phyloP scores from a whole-genome alignment of 257 asterid species.

The Gentiana dahurica region DNA sequence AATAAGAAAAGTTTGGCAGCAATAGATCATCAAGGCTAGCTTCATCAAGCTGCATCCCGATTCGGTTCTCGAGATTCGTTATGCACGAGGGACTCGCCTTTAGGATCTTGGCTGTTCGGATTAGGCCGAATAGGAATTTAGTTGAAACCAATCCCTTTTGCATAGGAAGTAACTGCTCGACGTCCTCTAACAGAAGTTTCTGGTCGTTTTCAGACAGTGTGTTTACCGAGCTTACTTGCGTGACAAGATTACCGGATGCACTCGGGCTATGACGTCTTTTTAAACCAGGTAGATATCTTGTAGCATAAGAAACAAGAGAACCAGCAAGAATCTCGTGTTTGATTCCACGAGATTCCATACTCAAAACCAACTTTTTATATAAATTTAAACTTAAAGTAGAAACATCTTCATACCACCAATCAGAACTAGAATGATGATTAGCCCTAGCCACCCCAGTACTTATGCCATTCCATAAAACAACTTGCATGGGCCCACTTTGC shows the following conservation, averaged over 20 bases:
- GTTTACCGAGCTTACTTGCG: constrained; percentile 24
- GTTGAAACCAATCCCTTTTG: constrained; percentile 40
- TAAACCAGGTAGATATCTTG: constrained; percentile 36
- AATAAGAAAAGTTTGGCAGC: constrained; percentile 33
- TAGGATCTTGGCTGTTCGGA: constrained; percentile 46
- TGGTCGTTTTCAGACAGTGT: constrained; percentile 24
- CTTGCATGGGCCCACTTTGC: constrained; percentile 9
- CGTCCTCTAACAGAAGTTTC: constrained; percentile 31
- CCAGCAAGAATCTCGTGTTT: constrained; percentile 37
- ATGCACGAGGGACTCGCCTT: constrained; percentile 37
- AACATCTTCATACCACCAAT: constrained; percentile 69
- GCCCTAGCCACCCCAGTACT: constrained; percentile 16
- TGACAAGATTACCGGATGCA: background rate
- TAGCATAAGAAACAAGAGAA: constrained; percentile 53
- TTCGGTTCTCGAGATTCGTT: constrained; percentile 48
- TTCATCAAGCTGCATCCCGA: constrained; percentile 40
- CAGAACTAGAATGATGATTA: constrained; percentile 28
- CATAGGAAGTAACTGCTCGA: constrained; percentile 36
- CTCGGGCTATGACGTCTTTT: constrained; percentile 56
- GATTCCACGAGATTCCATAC: constrained; percentile 42
- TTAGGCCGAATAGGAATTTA: constrained; percentile 48
- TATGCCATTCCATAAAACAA: no score
- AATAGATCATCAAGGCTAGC: constrained; percentile 52
- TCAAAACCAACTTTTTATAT: constrained; percentile 32
- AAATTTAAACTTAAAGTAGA: constrained; percentile 31